Evolutionary conservation across 2,329 filamentous ascomycete genomes (phyloP).

Genomic region (Helotiales sp.): DNA sequence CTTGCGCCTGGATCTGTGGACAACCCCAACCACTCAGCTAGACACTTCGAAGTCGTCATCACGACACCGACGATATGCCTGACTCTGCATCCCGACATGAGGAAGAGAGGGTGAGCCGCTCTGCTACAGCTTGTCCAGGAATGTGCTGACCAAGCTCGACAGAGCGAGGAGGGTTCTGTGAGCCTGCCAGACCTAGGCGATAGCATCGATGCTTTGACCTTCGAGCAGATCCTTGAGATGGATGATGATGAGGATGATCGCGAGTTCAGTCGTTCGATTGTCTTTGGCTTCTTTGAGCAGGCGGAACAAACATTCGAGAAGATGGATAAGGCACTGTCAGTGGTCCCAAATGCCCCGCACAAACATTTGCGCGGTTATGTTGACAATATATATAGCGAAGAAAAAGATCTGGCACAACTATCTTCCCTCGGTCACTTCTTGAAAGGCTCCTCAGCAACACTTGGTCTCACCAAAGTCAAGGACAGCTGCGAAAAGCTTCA

Average conservation of each 20-base stretch:
- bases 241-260: slow-evolving; percentile 84
- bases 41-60: neutral
- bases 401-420: slow-evolving; percentile 69
- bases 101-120: slow-evolving; percentile 18
- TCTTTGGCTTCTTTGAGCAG: slow-evolving; percentile 91
- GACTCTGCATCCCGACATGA: slow-evolving; percentile 13
- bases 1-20: neutral
- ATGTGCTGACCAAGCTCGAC: slow-evolving; percentile 6
- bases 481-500: slow-evolving; percentile 97
- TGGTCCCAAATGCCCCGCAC: slow-evolving; percentile 19
- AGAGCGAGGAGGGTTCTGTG: slow-evolving; percentile 37
- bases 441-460: slow-evolving; percentile 93
- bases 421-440: slow-evolving; percentile 91
- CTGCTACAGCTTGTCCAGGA: neutral
- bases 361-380: neutral
- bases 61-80: slow-evolving; percentile 14
- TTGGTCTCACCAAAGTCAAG: slow-evolving; percentile 87
- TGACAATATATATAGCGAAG: slow-evolving; percentile 48
- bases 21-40: neutral
- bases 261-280: slow-evolving; percentile 87
- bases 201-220: slow-evolving; percentile 76
- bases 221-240: slow-evolving; percentile 97
- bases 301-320: slow-evolving; percentile 81
- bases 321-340: slow-evolving; percentile 85
- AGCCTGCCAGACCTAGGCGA: slow-evolving; percentile 62